Conservation (phyloP, 208 protist genomes). For the Leptomonas pyrrhocoris region DNA sequence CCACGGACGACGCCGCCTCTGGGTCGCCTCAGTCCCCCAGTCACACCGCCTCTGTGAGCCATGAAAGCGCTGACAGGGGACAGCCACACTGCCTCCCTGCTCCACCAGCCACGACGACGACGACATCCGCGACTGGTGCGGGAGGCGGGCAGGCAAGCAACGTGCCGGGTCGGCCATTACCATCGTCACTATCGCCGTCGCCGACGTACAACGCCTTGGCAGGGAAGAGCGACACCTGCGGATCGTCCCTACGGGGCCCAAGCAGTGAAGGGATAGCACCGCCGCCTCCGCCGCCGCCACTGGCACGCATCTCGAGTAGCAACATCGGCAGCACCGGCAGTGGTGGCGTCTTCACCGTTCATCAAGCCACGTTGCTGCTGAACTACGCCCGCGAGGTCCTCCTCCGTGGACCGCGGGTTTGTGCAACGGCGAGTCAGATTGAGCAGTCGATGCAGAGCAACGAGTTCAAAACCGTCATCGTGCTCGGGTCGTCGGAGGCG, state of each 20-base stretch:
- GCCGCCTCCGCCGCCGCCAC: too few relatives aligned
- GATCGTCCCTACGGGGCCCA: too few relatives aligned
- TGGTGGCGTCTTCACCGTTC: slow-evolving; percentile 25
- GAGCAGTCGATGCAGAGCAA: slow-evolving; percentile 18
- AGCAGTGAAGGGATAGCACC: too few relatives aligned
- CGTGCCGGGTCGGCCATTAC: not conserved
- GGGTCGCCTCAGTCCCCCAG: not conserved
- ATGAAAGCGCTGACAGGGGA: too few relatives aligned
- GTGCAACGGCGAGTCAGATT: slow-evolving; percentile 20
- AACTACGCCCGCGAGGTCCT: slow-evolving; percentile 29
- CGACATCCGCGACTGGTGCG: not conserved
- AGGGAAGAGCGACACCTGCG: too few relatives aligned
- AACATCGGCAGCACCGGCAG: not conserved
- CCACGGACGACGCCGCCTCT: not conserved
- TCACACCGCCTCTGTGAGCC: too few relatives aligned
- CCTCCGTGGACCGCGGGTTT: slow-evolving; percentile 11
- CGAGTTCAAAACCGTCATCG: slow-evolving; percentile 13
- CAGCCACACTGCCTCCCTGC: not conserved
- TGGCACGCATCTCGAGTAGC: not conserved
- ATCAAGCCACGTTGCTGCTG: slow-evolving; percentile 28
- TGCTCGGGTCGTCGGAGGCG: slow-evolving; percentile 19
- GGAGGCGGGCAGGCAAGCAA: not conserved
- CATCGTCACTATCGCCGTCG: too few relatives aligned
- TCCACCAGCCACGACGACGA: not conserved
- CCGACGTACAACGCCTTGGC: too few relatives aligned